Percentiles rank a stretch among this genome's conserved stretches.
Conservation (phyloP, 2,329 filamentous ascomycete species). For the Xylariales sp. region DNA sequence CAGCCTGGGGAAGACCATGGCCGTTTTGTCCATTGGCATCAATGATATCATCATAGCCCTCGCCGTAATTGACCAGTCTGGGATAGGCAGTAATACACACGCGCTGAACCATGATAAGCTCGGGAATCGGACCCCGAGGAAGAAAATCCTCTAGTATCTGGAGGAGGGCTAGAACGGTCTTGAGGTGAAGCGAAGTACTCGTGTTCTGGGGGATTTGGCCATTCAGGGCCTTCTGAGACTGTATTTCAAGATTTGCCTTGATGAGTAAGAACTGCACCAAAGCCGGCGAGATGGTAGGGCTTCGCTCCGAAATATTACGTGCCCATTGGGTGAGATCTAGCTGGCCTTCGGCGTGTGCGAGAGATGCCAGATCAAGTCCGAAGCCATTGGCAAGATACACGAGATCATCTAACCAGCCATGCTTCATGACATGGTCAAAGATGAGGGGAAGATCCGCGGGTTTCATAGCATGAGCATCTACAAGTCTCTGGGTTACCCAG, state of each 20-base stretch:
- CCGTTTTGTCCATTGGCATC: conserved; percentile 83
- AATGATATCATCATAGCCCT: conserved; percentile 91
- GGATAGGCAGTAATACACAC: conserved; percentile 93
- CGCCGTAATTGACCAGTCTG: conserved; percentile 93
- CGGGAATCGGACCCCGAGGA: conserved; percentile 68
- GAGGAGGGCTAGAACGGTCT: conserved; percentile 84
- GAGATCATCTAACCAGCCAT: conserved; percentile 86
- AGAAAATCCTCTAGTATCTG: conserved; percentile 80
- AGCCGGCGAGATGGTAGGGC: conserved; percentile 74
- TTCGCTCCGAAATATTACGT: conserved; percentile 74
- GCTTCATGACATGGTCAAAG: conserved; percentile 82
- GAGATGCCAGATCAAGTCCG: conserved; percentile 85
- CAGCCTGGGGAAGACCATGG: conserved; percentile 81
- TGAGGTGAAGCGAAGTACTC: conserved; percentile 82
- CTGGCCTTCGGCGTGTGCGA: conserved; percentile 83
- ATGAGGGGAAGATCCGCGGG: conserved; percentile 75
- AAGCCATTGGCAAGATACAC: conserved; percentile 84
- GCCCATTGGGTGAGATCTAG: conserved; percentile 87
- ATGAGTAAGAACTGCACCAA: conserved; percentile 84
- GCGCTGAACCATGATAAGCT: conserved; percentile 84
- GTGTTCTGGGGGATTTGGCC: conserved; percentile 65
- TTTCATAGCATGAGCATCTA: conserved; percentile 78
- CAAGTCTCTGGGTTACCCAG: conserved; percentile 85
- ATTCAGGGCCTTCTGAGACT: conserved; percentile 77
- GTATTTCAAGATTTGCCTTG: conserved; percentile 84